Base-by-base conservation (phyloP, 2,329 filamentous ascomycete species). In the Sclerotinia spermophila region DNA sequence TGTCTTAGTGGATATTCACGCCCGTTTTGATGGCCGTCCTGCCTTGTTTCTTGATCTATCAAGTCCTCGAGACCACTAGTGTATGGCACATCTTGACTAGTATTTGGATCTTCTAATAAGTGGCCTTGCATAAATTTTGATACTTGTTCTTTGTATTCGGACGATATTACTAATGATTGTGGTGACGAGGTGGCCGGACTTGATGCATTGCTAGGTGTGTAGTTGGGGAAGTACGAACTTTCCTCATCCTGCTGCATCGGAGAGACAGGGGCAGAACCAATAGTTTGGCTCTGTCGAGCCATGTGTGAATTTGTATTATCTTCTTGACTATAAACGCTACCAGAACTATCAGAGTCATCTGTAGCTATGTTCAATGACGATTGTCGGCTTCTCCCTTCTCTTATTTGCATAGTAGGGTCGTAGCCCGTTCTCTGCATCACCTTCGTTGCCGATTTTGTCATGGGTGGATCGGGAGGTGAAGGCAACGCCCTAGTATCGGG, bases 361-460 rank as follows among this genome's bases (percentile, higher is more conserved):
- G 44, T 64, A 33, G 48, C 15, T 69, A 58, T 35, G 15, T 44
- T n/a, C n/a, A 69, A 64, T 8, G 67, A 51, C 33, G 58, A 69
- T 21, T 48, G 56, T 15, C 21, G 67, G 44, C 56, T 61, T 21
- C 5, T 51, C 5, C 56, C 56, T 45, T 64, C 44, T 51, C 21
- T 69, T 40, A 51, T 62, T 4, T 69, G 30, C 67, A 42, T 64
- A 8, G 44, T 71, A 13, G 73, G 71, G 60, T 76, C 74, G 51
- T 69, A 73, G 5, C 74, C 74, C 2, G 74, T 76, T 30, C 75
- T 65, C 55, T 76, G 73, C 55, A 72, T 68, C 13, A 75, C 73
- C 51, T 76, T 76, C 15, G 71, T 66, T 19, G 72, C 71, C 13
- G 72, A 74, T 42, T 70, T 73, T 3, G 72, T 72, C 59, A 73